Evolutionary conservation across 805 yeast genomes (phyloP), one percentile per base, ranked within the genome.

Genomic region (Pichia cabralensis): DNA sequence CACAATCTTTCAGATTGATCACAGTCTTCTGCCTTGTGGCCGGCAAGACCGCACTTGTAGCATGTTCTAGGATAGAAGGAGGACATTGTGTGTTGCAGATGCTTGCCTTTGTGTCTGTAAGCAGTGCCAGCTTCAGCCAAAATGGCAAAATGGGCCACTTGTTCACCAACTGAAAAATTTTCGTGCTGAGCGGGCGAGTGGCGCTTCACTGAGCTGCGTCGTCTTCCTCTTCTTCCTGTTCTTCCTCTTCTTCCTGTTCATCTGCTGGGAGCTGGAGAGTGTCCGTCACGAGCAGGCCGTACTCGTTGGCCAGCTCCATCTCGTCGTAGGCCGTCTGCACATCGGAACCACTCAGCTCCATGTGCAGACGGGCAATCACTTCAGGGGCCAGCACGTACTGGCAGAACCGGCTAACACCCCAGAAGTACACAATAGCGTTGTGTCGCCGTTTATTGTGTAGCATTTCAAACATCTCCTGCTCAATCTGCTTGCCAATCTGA

Each of bases 1-100:
- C 95, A 84, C 56, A 84, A 68, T 66, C 88, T 78, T 60, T 80
- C 88, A 41, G 77, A 68, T 62, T 84, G 88, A 44, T 73, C 67
- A 66, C 96, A 86, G 56, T 74, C 80, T 56, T 81, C 92, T 48
- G 95, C 94, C 55, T 82, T 68, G 67, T 84, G 95, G 45, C 95
- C 95, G 49, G 80, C 71, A 64, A 82, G 83, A 55, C 95, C 95
- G 66, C 95, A 84, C 60, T 83, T 84, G 71, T 74, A 82, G 69
- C 94, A 82, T 45, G 89, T 79, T 73, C 80, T 82, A 48, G 63
- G 64, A 50, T 21, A n/a, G n/a, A n/a, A n/a, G n/a, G n/a, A n/a
- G n/a, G n/a, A n/a, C n/a, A n/a, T n/a, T n/a, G n/a, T n/a, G n/a
- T n/a, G n/a, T n/a, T n/a, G n/a, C n/a, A n/a, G n/a, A n/a, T n/a